These are phyloP conservation scores for Yarrowia yakushimensis DNA, from an alignment of 805 yeast genomes.

Conservation along the genomic window DNA sequence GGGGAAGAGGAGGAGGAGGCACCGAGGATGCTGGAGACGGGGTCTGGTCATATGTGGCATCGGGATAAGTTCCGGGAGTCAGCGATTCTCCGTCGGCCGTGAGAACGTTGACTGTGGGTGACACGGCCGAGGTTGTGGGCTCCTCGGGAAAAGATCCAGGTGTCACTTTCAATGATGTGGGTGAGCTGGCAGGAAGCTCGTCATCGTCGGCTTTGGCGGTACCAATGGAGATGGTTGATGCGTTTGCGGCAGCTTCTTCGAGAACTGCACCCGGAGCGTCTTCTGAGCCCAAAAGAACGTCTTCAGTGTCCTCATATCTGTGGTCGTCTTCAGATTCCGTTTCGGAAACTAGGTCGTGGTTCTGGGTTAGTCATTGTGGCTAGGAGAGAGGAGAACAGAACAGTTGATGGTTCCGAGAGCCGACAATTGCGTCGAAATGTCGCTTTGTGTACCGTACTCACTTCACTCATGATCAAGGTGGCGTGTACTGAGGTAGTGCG, in stretches of 20 bases:
- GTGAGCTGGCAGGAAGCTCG: not conserved
- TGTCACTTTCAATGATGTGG: conserved; percentile 1
- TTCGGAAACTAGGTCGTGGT: conserved; percentile 14
- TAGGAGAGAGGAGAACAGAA: not conserved
- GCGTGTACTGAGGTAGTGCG: not conserved
- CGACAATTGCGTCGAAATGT: not conserved
- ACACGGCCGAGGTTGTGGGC: not conserved
- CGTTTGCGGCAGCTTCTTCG: not conserved
- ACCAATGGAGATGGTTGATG: not conserved
- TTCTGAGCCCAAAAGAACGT: conserved; percentile 17
- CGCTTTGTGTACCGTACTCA: not conserved
- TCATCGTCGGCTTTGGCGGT: conserved; percentile 12
- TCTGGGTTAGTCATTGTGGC: not conserved
- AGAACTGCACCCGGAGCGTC: not conserved
- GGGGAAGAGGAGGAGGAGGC: conserved; percentile 26
- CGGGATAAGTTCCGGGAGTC: conserved; percentile 5
- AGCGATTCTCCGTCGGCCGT: not conserved
- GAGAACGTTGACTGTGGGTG: not conserved
- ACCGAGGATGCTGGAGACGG: conserved; percentile 8
- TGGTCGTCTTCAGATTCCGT: conserved; percentile 23
- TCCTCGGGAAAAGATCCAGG: conserved; percentile 13
- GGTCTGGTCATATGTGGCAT: not conserved
- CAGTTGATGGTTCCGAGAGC: no score
- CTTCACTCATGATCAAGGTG: conserved; percentile 8
- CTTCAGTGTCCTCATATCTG: conserved; percentile 20